phyloP scores from a whole-genome alignment of 345 rosid species.

The Citrus australasica region DNA sequence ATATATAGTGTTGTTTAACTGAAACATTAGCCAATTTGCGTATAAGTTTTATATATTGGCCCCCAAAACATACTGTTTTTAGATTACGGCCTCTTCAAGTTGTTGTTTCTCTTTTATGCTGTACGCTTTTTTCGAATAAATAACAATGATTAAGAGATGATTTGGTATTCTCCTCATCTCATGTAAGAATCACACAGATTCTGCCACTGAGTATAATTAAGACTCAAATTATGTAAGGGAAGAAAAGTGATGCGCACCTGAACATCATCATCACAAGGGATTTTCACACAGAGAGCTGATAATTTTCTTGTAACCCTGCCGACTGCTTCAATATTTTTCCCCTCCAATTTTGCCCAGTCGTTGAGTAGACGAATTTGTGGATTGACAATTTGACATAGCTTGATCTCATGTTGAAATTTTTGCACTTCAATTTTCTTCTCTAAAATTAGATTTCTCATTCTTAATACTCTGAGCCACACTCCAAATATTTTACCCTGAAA shows the following conservation, averaged over 20 bases:
- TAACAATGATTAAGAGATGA: too few species aligned
- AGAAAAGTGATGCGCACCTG: slow-evolving; percentile 42
- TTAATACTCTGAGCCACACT: slow-evolving; percentile 46
- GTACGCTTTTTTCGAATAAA: too few species aligned
- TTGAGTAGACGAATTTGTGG: slow-evolving; percentile 48
- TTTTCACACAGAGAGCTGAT: slow-evolving; percentile 39
- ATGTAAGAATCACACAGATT: too few species aligned
- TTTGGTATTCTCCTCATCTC: too few species aligned
- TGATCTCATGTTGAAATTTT: slow-evolving; percentile 39
- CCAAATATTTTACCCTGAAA: slow-evolving; percentile 51
- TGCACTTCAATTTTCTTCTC: slow-evolving; percentile 40
- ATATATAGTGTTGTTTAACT: too few species aligned
- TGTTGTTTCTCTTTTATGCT: too few species aligned
- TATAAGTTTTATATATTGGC: too few species aligned
- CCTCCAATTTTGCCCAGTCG: slow-evolving; percentile 50
- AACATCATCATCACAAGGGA: slow-evolving; percentile 49
- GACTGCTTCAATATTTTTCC: slow-evolving; percentile 51
- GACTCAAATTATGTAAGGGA: background rate
- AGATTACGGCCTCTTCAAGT: too few species aligned
- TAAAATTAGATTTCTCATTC: slow-evolving; percentile 33
- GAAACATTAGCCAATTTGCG: too few species aligned
- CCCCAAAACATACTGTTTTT: too few species aligned
- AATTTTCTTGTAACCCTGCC: slow-evolving; percentile 61
- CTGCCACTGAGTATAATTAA: too few species aligned
- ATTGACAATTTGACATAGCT: slow-evolving; percentile 33